A percentile compares a stretch with the other conserved stretches of the same genome.
phyloP scores from a whole-genome alignment of 2,329 filamentous ascomycete species.

The Graphilbum sp. region DNA sequence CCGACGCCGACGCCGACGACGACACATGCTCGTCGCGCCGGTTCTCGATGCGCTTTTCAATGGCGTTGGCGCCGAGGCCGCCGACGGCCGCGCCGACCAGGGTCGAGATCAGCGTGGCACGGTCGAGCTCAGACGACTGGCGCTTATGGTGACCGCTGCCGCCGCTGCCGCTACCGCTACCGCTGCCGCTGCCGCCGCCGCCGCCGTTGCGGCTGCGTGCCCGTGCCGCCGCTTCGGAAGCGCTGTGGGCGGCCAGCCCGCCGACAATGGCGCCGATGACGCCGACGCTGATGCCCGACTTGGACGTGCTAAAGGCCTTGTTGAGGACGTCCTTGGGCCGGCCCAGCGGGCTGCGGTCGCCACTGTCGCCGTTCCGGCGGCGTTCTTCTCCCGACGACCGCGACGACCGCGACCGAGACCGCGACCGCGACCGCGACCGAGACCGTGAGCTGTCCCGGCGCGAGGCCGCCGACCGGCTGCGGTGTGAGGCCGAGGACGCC shows the following conservation, averaged over 20 bases:
- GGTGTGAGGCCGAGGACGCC: neutral
- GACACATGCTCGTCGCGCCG: slow-evolving; percentile 18
- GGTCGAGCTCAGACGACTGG: slow-evolving; percentile 14
- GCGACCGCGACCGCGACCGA: slow-evolving; percentile 1
- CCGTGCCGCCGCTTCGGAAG: slow-evolving; percentile 15
- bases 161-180: slow-evolving; percentile 11
- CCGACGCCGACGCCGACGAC: too few relatives aligned
- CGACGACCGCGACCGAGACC: slow-evolving; percentile 3
- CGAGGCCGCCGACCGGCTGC: slow-evolving; percentile 1
- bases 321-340: slow-evolving; percentile 25
- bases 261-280: slow-evolving; percentile 38
- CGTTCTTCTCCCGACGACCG: slow-evolving; percentile 2
- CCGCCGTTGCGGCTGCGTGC: slow-evolving; percentile 10
- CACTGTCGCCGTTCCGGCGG: slow-evolving; percentile 2
- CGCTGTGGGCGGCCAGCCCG: slow-evolving; percentile 32
- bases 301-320: slow-evolving; percentile 30
- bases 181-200: slow-evolving; percentile 9
- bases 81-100: slow-evolving; percentile 37
- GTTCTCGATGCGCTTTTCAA: slow-evolving; percentile 27
- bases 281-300: slow-evolving; percentile 31
- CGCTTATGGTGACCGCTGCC: slow-evolving; percentile 10
- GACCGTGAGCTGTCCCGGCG: slow-evolving; percentile 4
- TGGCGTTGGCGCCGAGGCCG: slow-evolving; percentile 35
- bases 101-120: slow-evolving; percentile 26
- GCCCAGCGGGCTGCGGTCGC: slow-evolving; percentile 17